These are phyloP conservation scores for Populus simonii DNA, from an alignment of 345 rosid genomes.

Conservation along the genomic window DNA sequence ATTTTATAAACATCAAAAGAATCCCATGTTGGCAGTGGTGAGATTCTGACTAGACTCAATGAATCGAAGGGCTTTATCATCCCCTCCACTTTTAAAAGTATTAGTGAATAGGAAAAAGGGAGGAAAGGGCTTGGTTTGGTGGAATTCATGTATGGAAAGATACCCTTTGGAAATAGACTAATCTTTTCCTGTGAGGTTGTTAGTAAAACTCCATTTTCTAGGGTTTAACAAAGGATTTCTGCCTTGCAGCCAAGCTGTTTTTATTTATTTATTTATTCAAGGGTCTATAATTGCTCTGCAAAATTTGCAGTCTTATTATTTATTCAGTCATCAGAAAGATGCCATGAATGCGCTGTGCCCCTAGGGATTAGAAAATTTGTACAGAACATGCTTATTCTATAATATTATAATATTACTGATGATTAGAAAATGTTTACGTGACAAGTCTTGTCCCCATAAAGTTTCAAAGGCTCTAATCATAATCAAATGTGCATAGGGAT, in stretches of 20 bases:
- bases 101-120: not conserved
- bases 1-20: conserved; percentile 32
- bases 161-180: conserved; percentile 16
- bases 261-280: conserved; percentile 2
- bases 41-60: conserved; percentile 56
- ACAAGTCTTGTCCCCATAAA: conserved; percentile 37
- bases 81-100: conserved; percentile 18
- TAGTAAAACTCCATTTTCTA: conserved; percentile 33
- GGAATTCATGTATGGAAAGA: conserved; percentile 51
- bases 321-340: conserved; percentile 33
- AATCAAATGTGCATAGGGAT: conserved; percentile 21
- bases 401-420: not conserved
- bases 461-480: conserved; percentile 33
- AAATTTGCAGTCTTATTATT: not conserved
- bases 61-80: conserved; percentile 35
- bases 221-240: conserved; percentile 32
- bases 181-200: conserved; percentile 12
- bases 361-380: not conserved
- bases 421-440: conserved; percentile 26
- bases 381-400: conserved; percentile 8
- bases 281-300: conserved; percentile 47
- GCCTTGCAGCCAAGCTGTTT: conserved; percentile 27
- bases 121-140: conserved; percentile 28
- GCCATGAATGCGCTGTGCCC: conserved; percentile 41
- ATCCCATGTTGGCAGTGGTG: conserved; percentile 62